Evolutionary conservation across 1,139 yeast genomes (phyloP).

Genomic region (Protomyces lactucae-debilis): DNA sequence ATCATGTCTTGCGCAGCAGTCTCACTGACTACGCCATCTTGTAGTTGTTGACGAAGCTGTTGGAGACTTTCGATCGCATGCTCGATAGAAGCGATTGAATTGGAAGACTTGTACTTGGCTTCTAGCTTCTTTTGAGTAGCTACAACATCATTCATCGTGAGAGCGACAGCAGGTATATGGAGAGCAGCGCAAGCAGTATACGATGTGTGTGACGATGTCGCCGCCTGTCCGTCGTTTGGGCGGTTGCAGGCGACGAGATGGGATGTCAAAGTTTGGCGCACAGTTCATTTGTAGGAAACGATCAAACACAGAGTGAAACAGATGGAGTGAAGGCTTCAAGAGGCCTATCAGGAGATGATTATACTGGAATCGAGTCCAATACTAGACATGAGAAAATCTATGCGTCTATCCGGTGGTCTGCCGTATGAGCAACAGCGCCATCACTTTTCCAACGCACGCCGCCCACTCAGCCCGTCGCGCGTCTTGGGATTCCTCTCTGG

Average conservation of each 20-base stretch:
- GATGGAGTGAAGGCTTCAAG: not conserved
- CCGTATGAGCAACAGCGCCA: too few species aligned
- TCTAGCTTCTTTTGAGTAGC: constrained; percentile 15
- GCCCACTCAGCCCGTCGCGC: not conserved
- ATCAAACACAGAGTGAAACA: not conserved
- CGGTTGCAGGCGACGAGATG: not conserved
- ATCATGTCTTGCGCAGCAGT: not conserved
- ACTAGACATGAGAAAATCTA: not conserved
- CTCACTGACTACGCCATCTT: not conserved
- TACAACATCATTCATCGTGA: not conserved
- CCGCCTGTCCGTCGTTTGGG: too few species aligned
- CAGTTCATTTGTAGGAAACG: not conserved
- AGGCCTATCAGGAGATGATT: too few species aligned
- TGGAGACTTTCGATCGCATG: constrained; percentile 1
- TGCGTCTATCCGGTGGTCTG: not conserved
- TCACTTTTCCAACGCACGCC: too few species aligned
- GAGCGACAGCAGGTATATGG: not conserved
- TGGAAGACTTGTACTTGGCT: not conserved
- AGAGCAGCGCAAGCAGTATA: not conserved
- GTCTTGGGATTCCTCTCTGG: not conserved
- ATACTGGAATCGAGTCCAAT: too few species aligned
- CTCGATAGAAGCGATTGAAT: constrained; percentile 1
- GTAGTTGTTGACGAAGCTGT: not conserved
- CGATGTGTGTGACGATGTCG: too few species aligned
- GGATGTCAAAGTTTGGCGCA: not conserved